Percentiles rank a stretch among this genome's conserved stretches.
Conservation (phyloP, 2,329 filamentous ascomycete genomes). For the Ceratocystiopsis brevicomis region DNA sequence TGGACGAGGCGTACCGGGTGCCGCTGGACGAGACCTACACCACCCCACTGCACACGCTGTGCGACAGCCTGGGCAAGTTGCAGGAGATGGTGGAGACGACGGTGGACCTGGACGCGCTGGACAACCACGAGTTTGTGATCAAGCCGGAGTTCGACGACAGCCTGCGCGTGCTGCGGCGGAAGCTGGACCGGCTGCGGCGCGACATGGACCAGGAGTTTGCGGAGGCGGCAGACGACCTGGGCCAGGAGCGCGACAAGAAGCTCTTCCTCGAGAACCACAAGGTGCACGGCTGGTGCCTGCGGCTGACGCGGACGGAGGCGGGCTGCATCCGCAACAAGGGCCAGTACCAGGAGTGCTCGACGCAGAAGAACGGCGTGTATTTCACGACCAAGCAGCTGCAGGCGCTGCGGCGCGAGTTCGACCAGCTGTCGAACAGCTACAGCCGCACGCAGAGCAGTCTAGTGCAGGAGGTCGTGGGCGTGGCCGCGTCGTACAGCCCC, state of each 20-base stretch:
- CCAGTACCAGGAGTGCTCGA: constrained; percentile 84
- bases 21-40: constrained; percentile 79
- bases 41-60: constrained; percentile 56
- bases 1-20: constrained; percentile 85
- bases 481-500: constrained; percentile 86
- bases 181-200: constrained; percentile 64
- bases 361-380: constrained; percentile 97
- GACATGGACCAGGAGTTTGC: constrained; percentile 73
- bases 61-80: constrained; percentile 63
- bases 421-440: constrained; percentile 86
- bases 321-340: constrained; percentile 84
- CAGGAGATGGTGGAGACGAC: constrained; percentile 99
- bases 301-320: constrained; percentile 77
- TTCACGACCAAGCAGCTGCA: constrained; percentile 79
- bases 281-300: constrained; percentile 91
- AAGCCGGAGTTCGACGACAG: constrained; percentile 94
- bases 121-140: constrained; percentile 97
- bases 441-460: constrained; percentile 84
- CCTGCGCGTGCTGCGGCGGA: constrained; percentile 72
- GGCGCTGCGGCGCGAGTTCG: constrained; percentile 69
- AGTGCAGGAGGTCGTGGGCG: constrained; percentile 78
- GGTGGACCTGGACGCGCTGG: constrained; percentile 82
- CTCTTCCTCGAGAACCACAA: constrained; percentile 93
- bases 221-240: constrained; percentile 59
- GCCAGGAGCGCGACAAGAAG: constrained; percentile 93